Percentiles rank a stretch among this genome's conserved stretches.
Conservation (phyloP, 2,329 filamentous ascomycete species). For the Septoria petroselini region DNA sequence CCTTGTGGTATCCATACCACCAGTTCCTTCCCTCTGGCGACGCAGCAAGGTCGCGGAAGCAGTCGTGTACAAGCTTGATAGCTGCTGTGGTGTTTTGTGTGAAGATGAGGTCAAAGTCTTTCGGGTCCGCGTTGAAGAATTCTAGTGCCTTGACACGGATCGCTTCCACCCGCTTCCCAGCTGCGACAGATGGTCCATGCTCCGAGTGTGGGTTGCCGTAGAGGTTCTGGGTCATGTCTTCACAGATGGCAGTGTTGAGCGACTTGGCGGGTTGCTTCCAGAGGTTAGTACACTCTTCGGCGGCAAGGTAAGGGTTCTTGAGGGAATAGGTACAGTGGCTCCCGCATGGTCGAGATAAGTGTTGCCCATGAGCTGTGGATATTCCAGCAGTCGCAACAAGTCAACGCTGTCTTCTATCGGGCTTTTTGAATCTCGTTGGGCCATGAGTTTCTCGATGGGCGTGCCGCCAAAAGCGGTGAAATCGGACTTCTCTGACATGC, state of each 20-base stretch:
- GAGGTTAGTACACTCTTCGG: conserved; percentile 10
- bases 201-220: conserved; percentile 90
- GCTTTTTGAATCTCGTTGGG: conserved; percentile 16
- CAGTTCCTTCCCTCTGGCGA: conserved; percentile 39
- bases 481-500: conserved; percentile 5
- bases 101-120: conserved; percentile 81
- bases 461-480: conserved; percentile 9
- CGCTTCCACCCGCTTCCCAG: conserved; percentile 72
- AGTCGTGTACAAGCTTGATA: conserved; percentile 79
- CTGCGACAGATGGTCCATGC: conserved; percentile 73
- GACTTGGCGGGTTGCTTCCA: conserved; percentile 58
- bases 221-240: conserved; percentile 70
- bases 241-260: conserved; percentile 70
- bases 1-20: conserved; percentile 65
- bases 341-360: conserved; percentile 87
- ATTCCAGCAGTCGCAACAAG: conserved; percentile 46
- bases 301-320: not conserved
- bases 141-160: conserved; percentile 67
- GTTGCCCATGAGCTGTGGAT: conserved; percentile 40
- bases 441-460: conserved; percentile 10
- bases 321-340: conserved; percentile 53
- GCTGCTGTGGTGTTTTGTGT: conserved; percentile 87
- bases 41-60: conserved; percentile 57
- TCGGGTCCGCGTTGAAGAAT: conserved; percentile 77
- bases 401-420: conserved; percentile 43